Conservation (phyloP, 805 yeast genomes). For the Dipodascopsis tothii region DNA sequence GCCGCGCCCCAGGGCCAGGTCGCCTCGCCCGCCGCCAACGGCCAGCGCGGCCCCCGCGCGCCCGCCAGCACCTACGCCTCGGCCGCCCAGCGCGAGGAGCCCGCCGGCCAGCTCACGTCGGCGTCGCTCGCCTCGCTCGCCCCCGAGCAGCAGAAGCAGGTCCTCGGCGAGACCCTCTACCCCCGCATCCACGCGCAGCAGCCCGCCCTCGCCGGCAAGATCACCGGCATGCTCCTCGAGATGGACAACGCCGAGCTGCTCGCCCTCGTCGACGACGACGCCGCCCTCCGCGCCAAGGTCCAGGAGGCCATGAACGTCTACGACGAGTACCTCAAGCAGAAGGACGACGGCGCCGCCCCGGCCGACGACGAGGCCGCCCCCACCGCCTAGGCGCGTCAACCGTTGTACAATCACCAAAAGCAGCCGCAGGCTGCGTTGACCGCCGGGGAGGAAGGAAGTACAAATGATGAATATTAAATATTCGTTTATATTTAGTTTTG, state of each 20-base stretch:
- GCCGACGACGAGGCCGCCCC: constrained; percentile 3
- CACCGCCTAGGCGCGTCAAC: not conserved
- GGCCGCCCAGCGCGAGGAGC: constrained; percentile 4
- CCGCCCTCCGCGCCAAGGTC: constrained; percentile 79
- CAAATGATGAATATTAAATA: not conserved
- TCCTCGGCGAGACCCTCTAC: constrained; percentile 94
- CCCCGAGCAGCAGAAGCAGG: constrained; percentile 90
- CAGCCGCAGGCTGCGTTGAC: not conserved
- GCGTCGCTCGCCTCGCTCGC: constrained; percentile 48
- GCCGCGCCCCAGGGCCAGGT: constrained; percentile 38
- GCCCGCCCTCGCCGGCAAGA: constrained; percentile 94
- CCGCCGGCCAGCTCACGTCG: constrained; percentile 28
- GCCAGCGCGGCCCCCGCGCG: constrained; percentile 15
- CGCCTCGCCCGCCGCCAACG: constrained; percentile 39
- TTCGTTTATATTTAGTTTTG: not conserved
- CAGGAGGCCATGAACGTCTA: constrained; percentile 92
- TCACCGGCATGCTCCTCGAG: constrained; percentile 97
- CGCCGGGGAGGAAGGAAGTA: not conserved
- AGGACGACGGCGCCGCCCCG: constrained; percentile 4
- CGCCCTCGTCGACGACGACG: constrained; percentile 82
- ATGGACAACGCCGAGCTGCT: constrained; percentile 87
- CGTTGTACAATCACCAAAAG: not conserved
- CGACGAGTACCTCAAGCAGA: constrained; percentile 60
- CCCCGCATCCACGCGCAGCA: constrained; percentile 83
- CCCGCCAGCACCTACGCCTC: constrained; percentile 8